Conservation (phyloP, 1,139 yeast genomes). For the Sugiyamaella sp. region DNA sequence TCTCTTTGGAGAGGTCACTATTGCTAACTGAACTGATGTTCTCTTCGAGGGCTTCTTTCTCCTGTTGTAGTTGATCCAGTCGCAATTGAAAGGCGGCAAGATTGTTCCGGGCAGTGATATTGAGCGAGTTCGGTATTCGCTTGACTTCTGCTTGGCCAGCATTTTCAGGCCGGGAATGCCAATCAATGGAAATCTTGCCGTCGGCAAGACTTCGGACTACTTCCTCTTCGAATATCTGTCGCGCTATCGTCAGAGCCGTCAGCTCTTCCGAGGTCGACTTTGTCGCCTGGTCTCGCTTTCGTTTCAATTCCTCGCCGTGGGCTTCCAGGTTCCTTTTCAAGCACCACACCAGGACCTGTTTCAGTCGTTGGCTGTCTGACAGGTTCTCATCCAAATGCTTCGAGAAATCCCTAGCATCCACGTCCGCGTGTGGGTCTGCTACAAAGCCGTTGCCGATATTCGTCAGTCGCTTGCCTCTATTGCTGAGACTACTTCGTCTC, state of each 20-base stretch:
- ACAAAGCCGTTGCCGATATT: constrained; percentile 73
- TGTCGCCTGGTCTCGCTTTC: constrained; percentile 29
- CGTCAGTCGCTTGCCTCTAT: constrained; percentile 71
- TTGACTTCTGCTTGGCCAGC: constrained; percentile 37
- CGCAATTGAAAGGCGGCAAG: constrained; percentile 52
- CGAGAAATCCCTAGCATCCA: constrained; percentile 58
- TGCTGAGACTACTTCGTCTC: constrained; percentile 39
- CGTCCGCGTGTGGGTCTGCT: constrained; percentile 69
- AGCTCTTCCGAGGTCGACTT: constrained; percentile 32
- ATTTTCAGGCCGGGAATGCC: constrained; percentile 56
- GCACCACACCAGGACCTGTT: constrained; percentile 72
- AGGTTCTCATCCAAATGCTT: constrained; percentile 62
- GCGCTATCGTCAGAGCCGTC: constrained; percentile 48
- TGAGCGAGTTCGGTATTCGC: constrained; percentile 57
- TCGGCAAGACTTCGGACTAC: constrained; percentile 59
- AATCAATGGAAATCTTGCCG: constrained; percentile 63
- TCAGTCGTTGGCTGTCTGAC: constrained; percentile 75
- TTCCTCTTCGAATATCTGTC: constrained; percentile 69
- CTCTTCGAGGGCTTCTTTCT: constrained; percentile 54
- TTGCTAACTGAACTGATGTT: constrained; percentile 26
- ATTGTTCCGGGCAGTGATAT: constrained; percentile 53
- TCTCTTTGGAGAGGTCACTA: not conserved
- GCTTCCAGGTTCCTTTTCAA: constrained; percentile 53
- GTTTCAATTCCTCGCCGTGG: constrained; percentile 40
- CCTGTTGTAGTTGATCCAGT: constrained; percentile 49